Evolutionary conservation across 2,329 filamentous ascomycete genomes (phyloP).

Genomic region (Triangularia setosa): DNA sequence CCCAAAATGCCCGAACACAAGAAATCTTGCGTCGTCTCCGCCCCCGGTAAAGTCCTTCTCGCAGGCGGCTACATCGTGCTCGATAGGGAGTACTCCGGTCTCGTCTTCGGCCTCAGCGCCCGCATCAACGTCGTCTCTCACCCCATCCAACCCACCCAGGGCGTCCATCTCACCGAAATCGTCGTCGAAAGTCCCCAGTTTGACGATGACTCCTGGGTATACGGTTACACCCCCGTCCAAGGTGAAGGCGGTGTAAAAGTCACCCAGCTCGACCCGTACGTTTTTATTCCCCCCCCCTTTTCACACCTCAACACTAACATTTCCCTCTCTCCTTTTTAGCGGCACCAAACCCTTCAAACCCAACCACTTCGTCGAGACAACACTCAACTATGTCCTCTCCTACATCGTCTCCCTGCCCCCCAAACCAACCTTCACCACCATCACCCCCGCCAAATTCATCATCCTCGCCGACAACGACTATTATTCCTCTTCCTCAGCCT

Average conservation of each 20-base stretch:
- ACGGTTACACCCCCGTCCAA: constrained; percentile 69
- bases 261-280: constrained; percentile 74
- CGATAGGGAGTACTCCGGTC: constrained; percentile 77
- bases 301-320: constrained; percentile 33
- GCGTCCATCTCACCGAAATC: constrained; percentile 66
- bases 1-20: constrained; percentile 27
- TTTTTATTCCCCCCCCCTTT: constrained; percentile 26
- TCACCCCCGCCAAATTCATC: constrained; percentile 69
- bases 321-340: constrained; percentile 32
- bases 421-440: constrained; percentile 38
- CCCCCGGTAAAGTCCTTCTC: constrained; percentile 92
- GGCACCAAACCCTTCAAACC: constrained; percentile 21
- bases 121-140: constrained; percentile 62
- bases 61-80: constrained; percentile 94
- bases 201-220: constrained; percentile 79
- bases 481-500: constrained; percentile 67
- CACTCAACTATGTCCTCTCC: constrained; percentile 80
- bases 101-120: constrained; percentile 65
- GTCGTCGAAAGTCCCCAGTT: constrained; percentile 93
- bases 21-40: constrained; percentile 63
- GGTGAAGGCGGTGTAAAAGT: constrained; percentile 75
- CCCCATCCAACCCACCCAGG: constrained; percentile 55
- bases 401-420: constrained; percentile 54
- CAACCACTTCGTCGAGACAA: constrained; percentile 91
- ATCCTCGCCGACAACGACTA: constrained; percentile 96